Percentiles rank a stretch among this genome's conserved stretches.
phyloP scores from a whole-genome alignment of 148 eudicot genomes.

The Rhododendron williamsianum region DNA sequence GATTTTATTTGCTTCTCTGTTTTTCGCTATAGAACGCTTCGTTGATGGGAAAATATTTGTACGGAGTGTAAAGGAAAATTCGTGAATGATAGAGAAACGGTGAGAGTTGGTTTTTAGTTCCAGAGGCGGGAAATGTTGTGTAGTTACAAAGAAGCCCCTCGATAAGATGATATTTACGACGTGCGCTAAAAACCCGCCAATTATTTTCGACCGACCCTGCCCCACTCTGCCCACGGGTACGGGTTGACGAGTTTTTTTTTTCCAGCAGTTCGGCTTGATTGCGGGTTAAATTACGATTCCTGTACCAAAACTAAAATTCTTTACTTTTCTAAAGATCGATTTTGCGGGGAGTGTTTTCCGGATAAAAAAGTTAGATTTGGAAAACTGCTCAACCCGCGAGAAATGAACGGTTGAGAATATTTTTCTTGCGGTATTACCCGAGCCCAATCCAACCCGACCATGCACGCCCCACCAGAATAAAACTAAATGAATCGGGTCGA shows the following conservation, averaged over 20 bases:
- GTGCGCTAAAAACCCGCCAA: background rate
- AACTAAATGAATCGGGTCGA: background rate
- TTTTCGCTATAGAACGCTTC: background rate
- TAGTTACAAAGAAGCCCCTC: constrained; percentile 2
- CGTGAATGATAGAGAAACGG: background rate
- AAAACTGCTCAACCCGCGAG: no score
- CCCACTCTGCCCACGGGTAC: background rate
- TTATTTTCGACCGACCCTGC: background rate
- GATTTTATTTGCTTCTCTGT: background rate
- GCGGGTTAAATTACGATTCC: no score
- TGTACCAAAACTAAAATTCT: no score
- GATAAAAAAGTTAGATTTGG: no score
- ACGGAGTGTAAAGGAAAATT: background rate
- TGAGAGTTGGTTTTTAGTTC: background rate
- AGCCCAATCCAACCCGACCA: background rate
- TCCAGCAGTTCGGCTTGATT: no score
- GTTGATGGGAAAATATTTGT: background rate
- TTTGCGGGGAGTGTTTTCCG: no score
- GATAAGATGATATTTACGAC: background rate
- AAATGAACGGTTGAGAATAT: no score
- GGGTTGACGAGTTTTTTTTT: no score
- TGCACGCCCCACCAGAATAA: background rate
- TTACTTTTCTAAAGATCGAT: no score
- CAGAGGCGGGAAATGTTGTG: background rate
- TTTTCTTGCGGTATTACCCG: no score